These are phyloP conservation scores for Pholiota molesta DNA, from an alignment of 768 basidiomycete species.

Conservation along the genomic window DNA sequence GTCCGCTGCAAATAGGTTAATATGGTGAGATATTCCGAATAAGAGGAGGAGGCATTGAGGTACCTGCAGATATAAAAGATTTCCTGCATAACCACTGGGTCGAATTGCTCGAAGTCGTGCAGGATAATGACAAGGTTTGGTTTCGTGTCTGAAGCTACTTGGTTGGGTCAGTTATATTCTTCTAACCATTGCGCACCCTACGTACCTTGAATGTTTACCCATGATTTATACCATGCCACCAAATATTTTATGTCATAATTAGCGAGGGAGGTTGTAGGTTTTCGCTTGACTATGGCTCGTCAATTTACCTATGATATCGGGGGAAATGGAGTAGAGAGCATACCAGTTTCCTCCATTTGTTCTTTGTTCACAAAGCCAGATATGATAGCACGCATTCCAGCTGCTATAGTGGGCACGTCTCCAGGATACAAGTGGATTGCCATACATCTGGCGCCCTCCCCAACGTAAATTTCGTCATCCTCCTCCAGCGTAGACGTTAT, in stretches of 20 bases:
- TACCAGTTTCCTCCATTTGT: conserved; percentile 27
- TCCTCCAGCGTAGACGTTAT: conserved; percentile 40
- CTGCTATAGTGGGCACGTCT: conserved; percentile 55
- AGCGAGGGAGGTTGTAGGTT: conserved; percentile 53
- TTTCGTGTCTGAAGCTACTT: conserved; percentile 10
- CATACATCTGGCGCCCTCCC: conserved; percentile 12
- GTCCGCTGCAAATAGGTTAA: conserved; percentile 41
- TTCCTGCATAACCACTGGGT: conserved; percentile 63
- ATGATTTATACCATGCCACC: conserved; percentile 57
- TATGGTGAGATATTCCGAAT: neutral
- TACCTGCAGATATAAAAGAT: conserved; percentile 75
- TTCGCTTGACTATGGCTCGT: conserved; percentile 44
- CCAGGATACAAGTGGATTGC: conserved; percentile 55
- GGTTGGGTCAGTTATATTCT: neutral
- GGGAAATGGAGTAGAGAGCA: conserved; percentile 1
- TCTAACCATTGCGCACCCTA: neutral
- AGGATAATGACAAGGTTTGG: conserved; percentile 59
- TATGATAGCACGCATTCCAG: conserved; percentile 59
- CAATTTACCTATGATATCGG: neutral
- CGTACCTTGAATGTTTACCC: conserved; percentile 40
- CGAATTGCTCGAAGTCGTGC: conserved; percentile 78
- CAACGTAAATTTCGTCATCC: conserved; percentile 17
- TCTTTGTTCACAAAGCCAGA: conserved; percentile 50
- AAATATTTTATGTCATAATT: conserved; percentile 65
- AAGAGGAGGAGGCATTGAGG: neutral